Evolutionary conservation across 495 filamentous ascomycete genomes (phyloP).

Genomic region (Aspergillus bertholletiae): DNA sequence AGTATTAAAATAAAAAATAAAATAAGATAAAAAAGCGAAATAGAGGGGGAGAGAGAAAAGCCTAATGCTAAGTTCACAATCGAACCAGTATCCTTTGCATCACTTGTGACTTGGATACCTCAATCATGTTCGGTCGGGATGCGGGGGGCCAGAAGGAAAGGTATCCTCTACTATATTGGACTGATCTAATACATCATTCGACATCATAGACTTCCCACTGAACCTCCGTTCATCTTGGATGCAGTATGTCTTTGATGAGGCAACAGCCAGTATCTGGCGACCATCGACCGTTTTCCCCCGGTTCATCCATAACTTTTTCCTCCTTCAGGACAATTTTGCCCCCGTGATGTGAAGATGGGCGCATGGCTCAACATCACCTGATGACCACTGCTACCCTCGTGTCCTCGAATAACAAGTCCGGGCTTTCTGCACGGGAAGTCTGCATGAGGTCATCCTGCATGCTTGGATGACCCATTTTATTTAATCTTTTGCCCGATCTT

Average conservation of each 20-base stretch:
- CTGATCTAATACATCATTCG: conserved; percentile 11
- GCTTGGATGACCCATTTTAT: not conserved
- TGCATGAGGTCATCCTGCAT: not conserved
- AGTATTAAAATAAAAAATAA: not conserved
- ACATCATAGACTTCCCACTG: conserved; percentile 17
- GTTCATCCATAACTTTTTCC: not conserved
- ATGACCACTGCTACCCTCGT: not conserved
- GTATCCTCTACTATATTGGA: not conserved
- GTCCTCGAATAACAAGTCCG: not conserved
- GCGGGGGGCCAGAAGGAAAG: too few species aligned
- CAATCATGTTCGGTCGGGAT: conserved; percentile 2
- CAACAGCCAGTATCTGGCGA: not conserved
- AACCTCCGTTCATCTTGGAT: too few species aligned
- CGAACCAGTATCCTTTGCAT: not conserved
- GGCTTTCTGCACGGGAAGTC: not conserved
- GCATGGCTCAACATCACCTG: not conserved
- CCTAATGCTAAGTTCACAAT: too few species aligned
- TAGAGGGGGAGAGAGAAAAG: too few species aligned
- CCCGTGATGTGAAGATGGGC: not conserved
- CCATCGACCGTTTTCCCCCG: not conserved
- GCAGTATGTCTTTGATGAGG: not conserved
- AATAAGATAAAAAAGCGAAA: too few species aligned
- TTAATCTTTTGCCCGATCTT: too few species aligned
- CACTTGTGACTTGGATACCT: not conserved
- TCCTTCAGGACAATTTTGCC: too few species aligned